Percentiles rank a stretch among this genome's conserved stretches.
These are phyloP conservation scores for Leucocoprinus leucothites DNA, from an alignment of 768 basidiomycete genomes.

Conservation along the genomic window DNA sequence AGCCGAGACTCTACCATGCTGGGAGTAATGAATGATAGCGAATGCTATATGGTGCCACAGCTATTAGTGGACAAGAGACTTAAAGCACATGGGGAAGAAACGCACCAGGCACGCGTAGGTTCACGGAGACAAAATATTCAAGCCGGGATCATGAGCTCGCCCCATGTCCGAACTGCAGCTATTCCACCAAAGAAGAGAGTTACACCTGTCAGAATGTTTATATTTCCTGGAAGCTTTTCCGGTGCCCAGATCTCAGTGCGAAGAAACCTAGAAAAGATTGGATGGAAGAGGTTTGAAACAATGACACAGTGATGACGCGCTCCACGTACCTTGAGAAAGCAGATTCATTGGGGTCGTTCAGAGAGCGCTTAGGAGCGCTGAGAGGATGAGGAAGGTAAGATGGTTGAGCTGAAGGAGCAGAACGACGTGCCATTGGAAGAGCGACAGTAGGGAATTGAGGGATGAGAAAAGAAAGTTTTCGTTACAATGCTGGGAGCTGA, in stretches of 20 bases:
- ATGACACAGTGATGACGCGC: slow-evolving; percentile 19
- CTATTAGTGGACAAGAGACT: neutral
- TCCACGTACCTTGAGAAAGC: slow-evolving; percentile 43
- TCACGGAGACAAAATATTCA: slow-evolving; percentile 23
- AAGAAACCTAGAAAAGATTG: slow-evolving; percentile 32
- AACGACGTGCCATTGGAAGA: slow-evolving; percentile 64
- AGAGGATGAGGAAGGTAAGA: slow-evolving; percentile 52
- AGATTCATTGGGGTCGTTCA: slow-evolving; percentile 61
- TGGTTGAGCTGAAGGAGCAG: slow-evolving; percentile 49
- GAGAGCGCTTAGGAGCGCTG: slow-evolving; percentile 31
- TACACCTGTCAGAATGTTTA: slow-evolving; percentile 65
- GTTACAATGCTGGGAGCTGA: neutral
- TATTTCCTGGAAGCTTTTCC: slow-evolving; percentile 72
- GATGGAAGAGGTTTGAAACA: neutral
- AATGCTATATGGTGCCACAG: neutral
- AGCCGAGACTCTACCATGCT: no score
- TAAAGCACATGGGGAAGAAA: neutral
- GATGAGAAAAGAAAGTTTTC: slow-evolving; percentile 10
- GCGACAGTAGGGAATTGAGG: slow-evolving; percentile 3
- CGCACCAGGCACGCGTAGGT: neutral
- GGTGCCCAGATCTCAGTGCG: slow-evolving; percentile 68
- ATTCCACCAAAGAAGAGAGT: slow-evolving; percentile 71
- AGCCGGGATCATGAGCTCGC: slow-evolving; percentile 71
- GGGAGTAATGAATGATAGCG: neutral
- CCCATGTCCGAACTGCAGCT: slow-evolving; percentile 70